Base-by-base conservation (phyloP, 768 basidiomycete species). In the Boletus sp. region DNA sequence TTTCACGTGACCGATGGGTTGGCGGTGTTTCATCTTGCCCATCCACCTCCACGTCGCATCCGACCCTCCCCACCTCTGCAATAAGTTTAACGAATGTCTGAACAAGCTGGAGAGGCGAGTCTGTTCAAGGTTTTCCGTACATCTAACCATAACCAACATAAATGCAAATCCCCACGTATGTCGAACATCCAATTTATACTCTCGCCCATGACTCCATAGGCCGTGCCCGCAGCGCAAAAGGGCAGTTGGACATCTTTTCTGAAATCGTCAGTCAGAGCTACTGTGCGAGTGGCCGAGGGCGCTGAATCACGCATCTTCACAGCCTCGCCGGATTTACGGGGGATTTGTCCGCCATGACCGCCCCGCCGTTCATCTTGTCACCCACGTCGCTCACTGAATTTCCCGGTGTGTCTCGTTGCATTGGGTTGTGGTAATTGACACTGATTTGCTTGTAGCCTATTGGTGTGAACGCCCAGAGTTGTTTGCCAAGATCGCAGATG, bases 391-490 rank as follows among this genome's bases (percentile, higher is more conserved):
- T 96, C 47, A 95, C 93, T 0, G 93, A 95, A 70, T 97, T 90
- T 67, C 92, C 93, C 56, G 87, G 90, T 91, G 55, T 55, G 82
- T 68, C 14, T 29, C 33, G 35, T 52, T 51, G 38, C 47, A 5
- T 38, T 5, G 17, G 13, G 37, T 42, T 40, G 14, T 8, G 29
- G n/a, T 33, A 17, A 2, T 41, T 6, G 55, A 34, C 11, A 23
- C 55, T 55, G 15, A 69, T 50, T 19, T 38, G 17, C 46, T 25
- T 39, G 23, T 58, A 91, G 94, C 94, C 0, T 97, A 98, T 72
- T 98, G 96, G 96, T 92, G 93, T 66, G 96, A 98, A 70, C 89
- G 90, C 47, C 93, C 93, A 27, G 86, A 86, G 50, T 76, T 93
- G 50, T 98, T 99, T 65, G 84, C 93, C 4, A 83, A 83, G 21